Conservation (phyloP, 1,284 basidiomycete genomes). For the Tilletia walkeri region DNA sequence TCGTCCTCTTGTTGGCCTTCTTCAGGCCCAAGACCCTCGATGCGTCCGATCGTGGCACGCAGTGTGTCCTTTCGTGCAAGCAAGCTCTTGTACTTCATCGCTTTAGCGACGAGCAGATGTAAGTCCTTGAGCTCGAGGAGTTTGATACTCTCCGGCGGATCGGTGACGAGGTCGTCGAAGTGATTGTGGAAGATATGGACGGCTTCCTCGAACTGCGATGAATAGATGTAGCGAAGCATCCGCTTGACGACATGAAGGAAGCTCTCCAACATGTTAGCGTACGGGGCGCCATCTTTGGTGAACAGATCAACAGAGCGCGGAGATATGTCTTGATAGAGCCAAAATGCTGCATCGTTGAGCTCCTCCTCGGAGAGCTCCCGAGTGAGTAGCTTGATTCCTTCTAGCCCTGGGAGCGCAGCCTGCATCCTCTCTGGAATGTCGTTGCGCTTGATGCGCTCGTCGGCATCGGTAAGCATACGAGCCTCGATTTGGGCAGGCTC, state of each 20-base stretch:
- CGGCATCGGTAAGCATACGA: constrained; percentile 86
- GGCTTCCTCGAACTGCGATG: constrained; percentile 74
- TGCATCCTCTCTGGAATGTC: constrained; percentile 98
- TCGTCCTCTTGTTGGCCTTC: constrained; percentile 71
- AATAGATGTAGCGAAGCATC: constrained; percentile 65
- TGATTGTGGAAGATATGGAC: constrained; percentile 94
- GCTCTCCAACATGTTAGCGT: constrained; percentile 71
- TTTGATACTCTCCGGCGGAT: constrained; percentile 53
- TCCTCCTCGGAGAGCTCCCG: constrained; percentile 67
- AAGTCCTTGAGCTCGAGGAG: constrained; percentile 16
- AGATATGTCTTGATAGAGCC: constrained; percentile 85
- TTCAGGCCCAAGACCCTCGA: constrained; percentile 60
- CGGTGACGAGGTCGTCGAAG: constrained; percentile 80
- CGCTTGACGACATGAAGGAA: constrained; percentile 77
- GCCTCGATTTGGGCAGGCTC: constrained; percentile 95
- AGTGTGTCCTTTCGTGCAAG: constrained; percentile 46
- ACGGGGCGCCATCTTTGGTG: constrained; percentile 62
- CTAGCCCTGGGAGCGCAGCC: constrained; percentile 67
- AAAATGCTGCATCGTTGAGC: constrained; percentile 77
- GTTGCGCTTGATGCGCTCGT: constrained; percentile 79
- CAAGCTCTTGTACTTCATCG: constrained; percentile 52
- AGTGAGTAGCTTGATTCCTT: constrained; percentile 64
- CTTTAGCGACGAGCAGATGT: constrained; percentile 18
- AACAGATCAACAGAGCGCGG: constrained; percentile 63
- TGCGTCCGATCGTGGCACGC: constrained; percentile 40